Conservation (phyloP, 306 rosid species). For the Inga laurina region DNA sequence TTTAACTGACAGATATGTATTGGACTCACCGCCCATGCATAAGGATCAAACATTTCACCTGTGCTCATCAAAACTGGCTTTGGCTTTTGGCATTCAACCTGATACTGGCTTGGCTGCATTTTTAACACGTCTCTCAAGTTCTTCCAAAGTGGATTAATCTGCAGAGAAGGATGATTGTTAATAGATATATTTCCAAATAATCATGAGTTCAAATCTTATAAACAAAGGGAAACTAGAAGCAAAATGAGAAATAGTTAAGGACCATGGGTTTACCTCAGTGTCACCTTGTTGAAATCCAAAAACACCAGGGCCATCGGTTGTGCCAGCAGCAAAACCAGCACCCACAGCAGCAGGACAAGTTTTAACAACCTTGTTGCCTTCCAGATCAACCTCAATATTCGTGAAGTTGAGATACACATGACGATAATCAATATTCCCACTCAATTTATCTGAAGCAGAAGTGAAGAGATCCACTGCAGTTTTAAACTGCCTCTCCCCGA, state of each 20-base stretch:
- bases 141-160: constrained; percentile 66
- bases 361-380: constrained; percentile 45
- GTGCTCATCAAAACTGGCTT: constrained; percentile 71
- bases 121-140: constrained; percentile 47
- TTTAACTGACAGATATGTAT: not conserved
- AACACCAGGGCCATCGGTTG: constrained; percentile 86
- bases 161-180: not conserved
- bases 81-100: constrained; percentile 74
- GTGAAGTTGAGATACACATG: constrained; percentile 76
- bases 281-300: constrained; percentile 90
- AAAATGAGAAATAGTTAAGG: not conserved
- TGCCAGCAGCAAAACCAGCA: constrained; percentile 94
- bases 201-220: not conserved
- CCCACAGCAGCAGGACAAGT: constrained; percentile 93
- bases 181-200: not conserved
- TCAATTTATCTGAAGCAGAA: constrained; percentile 58
- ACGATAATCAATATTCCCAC: constrained; percentile 61
- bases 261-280: constrained; percentile 44
- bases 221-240: not conserved
- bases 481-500: constrained; percentile 73
- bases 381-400: constrained; percentile 56
- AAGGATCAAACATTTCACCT: constrained; percentile 83
- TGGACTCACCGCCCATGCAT: constrained; percentile 81
- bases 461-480: constrained; percentile 57
- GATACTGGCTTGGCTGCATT: constrained; percentile 61